Conservation (phyloP, 2,329 filamentous ascomycete genomes). For the Cordyceps pruinosa region DNA sequence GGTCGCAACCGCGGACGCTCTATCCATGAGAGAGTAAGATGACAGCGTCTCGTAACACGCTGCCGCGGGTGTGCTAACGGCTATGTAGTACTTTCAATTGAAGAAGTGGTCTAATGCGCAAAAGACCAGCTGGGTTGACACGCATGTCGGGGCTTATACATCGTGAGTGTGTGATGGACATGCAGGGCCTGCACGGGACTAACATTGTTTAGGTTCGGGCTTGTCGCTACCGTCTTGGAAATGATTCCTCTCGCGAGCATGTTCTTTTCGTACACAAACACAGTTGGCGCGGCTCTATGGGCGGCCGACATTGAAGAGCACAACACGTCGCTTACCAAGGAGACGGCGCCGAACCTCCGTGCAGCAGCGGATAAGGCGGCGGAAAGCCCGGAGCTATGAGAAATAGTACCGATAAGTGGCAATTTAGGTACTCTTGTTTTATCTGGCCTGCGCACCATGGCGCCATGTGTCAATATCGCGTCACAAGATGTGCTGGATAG, state of each 20-base stretch:
- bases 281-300: conserved; percentile 89
- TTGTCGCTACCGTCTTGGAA: conserved; percentile 71
- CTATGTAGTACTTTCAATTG: conserved; percentile 72
- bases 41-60: neutral
- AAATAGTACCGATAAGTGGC: neutral
- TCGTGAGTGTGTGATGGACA: conserved; percentile 48
- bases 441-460: neutral
- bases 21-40: conserved; percentile 49
- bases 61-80: conserved; percentile 19
- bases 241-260: conserved; percentile 78
- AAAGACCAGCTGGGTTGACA: conserved; percentile 60
- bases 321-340: conserved; percentile 40
- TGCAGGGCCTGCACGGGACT: neutral
- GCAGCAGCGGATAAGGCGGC: conserved; percentile 41
- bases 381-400: conserved; percentile 27
- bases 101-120: conserved; percentile 70
- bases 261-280: conserved; percentile 84
- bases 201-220: conserved; percentile 53
- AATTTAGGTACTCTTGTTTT: too few species aligned
- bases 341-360: conserved; percentile 44
- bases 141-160: conserved; percentile 70
- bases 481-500: too few species aligned
- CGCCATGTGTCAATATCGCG: neutral
- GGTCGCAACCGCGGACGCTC: conserved; percentile 41
- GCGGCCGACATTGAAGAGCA: conserved; percentile 73